phyloP scores from a whole-genome alignment of 441 rosid genomes.

The Gossypium gossypioides region DNA sequence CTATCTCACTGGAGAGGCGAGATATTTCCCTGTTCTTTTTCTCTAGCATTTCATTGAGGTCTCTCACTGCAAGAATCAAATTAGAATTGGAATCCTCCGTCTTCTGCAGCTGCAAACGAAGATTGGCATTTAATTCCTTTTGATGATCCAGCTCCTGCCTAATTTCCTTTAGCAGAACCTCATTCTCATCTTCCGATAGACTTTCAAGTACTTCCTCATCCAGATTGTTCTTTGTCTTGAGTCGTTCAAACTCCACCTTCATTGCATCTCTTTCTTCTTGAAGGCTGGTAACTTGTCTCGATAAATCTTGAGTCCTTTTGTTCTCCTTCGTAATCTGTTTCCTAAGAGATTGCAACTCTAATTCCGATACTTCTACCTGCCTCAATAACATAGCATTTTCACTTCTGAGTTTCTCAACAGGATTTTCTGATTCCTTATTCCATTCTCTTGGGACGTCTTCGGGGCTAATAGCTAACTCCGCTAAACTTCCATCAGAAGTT shows the following conservation, averaged over 20 bases:
- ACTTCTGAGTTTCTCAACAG: conserved; percentile 34
- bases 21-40: conserved; percentile 47
- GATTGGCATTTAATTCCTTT: conserved; percentile 40
- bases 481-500: conserved; percentile 57
- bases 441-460: conserved; percentile 36
- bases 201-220: conserved; percentile 32
- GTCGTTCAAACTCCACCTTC: conserved; percentile 40
- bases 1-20: conserved; percentile 35
- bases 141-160: conserved; percentile 51
- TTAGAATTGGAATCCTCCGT: conserved; percentile 58
- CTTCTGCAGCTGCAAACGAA: conserved; percentile 52
- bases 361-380: conserved; percentile 47
- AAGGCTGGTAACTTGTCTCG: conserved; percentile 34
- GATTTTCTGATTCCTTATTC: conserved; percentile 26
- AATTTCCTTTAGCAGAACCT: conserved; percentile 37
- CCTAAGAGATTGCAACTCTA: conserved; percentile 52
- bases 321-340: conserved; percentile 45
- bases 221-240: conserved; percentile 30
- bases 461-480: conserved; percentile 36
- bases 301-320: conserved; percentile 38
- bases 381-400: conserved; percentile 40
- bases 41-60: conserved; percentile 47
- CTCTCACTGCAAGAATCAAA: conserved; percentile 50
- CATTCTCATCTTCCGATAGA: conserved; percentile 29
- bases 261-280: conserved; percentile 45